Conservation (phyloP, 495 filamentous ascomycete species). For the Geoglossum glabrum region DNA sequence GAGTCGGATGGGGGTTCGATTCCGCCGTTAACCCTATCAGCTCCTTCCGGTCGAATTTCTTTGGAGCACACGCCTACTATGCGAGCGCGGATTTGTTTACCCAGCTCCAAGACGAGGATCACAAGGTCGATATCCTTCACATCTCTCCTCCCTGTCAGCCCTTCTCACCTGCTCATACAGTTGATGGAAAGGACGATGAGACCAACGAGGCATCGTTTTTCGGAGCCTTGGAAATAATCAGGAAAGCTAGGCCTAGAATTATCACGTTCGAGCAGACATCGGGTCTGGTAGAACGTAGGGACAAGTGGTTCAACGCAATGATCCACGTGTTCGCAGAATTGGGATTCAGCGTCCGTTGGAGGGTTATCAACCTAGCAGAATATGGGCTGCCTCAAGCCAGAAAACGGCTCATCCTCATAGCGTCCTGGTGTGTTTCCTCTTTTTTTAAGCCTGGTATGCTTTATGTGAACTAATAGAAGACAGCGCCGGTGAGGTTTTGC, state of each 20-base stretch:
- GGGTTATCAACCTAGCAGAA: conserved; percentile 28
- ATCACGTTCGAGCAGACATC: conserved; percentile 75
- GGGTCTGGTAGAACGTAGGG: conserved; percentile 33
- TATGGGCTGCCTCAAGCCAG: conserved; percentile 43
- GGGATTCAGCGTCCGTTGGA: conserved; percentile 50
- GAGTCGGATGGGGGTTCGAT: conserved; percentile 43
- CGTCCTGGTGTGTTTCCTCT: conserved; percentile 37
- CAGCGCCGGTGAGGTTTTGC: conserved; percentile 57
- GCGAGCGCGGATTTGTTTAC: conserved; percentile 30
- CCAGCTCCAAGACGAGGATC: conserved; percentile 10
- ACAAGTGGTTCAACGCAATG: conserved; percentile 34
- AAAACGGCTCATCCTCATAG: conserved; percentile 54
- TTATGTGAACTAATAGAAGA: neutral
- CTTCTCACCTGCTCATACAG: conserved; percentile 61
- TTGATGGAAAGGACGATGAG: conserved; percentile 43
- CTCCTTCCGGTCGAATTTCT: conserved; percentile 43
- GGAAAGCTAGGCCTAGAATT: conserved; percentile 40
- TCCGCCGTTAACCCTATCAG: conserved; percentile 29
- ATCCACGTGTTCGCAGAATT: conserved; percentile 40
- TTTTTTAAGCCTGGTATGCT: neutral
- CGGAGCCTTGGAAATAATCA: conserved; percentile 36
- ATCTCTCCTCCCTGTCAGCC: conserved; percentile 70
- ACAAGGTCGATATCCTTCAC: conserved; percentile 51
- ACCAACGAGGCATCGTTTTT: conserved; percentile 52
- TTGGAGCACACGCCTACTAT: conserved; percentile 20